Conservation (phyloP, 2,329 filamentous ascomycete species). For the Colletotrichum sp. region DNA sequence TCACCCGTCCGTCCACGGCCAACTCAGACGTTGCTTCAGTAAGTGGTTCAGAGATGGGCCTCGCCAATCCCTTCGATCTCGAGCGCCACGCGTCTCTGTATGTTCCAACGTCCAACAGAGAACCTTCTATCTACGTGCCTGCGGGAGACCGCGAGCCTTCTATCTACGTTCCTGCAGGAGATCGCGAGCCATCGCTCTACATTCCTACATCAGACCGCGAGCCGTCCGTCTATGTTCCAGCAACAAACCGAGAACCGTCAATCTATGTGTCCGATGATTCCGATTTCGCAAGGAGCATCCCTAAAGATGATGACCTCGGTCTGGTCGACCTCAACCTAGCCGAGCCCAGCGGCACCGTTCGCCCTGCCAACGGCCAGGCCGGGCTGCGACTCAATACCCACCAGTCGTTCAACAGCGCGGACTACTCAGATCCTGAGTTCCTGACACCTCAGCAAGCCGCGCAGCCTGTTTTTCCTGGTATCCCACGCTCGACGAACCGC, state of each 20-base stretch:
- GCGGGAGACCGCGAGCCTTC: conserved; percentile 56
- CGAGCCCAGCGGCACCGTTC: conserved; percentile 18
- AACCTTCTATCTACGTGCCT: conserved; percentile 64
- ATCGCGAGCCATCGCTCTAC: conserved; percentile 64
- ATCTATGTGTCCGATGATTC: conserved; percentile 68
- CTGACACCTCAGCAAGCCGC: conserved; percentile 33
- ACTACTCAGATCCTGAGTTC: conserved; percentile 25
- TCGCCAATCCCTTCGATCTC: conserved; percentile 65
- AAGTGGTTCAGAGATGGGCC: conserved; percentile 60
- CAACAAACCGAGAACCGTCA: conserved; percentile 55
- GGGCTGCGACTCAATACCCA: conserved; percentile 16
- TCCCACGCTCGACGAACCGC: neutral
- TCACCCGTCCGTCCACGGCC: conserved; percentile 61
- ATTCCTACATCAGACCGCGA: conserved; percentile 50
- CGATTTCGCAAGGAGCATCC: conserved; percentile 46
- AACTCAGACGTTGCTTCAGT: conserved; percentile 64
- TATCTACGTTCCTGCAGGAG: conserved; percentile 58
- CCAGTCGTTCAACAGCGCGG: conserved; percentile 21
- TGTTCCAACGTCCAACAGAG: conserved; percentile 46
- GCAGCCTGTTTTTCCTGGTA: conserved; percentile 26
- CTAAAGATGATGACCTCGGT: conserved; percentile 27
- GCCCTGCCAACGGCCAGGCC: neutral
- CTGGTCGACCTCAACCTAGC: conserved; percentile 35
- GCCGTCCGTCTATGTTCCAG: conserved; percentile 61
- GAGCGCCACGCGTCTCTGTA: conserved; percentile 68